Evolutionary conservation across 345 rosid genomes (phyloP), one percentile per base, ranked within the genome.

Genomic region (Linum tenue): DNA sequence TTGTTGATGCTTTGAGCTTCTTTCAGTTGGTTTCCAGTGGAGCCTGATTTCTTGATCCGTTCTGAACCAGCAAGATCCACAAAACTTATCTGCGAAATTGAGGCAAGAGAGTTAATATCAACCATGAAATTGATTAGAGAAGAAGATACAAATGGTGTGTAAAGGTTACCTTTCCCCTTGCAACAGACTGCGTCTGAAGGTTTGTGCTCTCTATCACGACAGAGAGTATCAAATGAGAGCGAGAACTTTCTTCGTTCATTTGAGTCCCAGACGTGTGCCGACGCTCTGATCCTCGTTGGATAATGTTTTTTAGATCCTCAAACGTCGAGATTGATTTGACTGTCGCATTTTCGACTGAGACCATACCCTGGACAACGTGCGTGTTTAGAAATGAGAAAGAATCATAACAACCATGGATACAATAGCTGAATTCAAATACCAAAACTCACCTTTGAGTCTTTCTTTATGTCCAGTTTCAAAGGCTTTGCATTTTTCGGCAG

Each of bases 1-100:
- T 90, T 94, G 69, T 94, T 94, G 69, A 90, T 90, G 59, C 99
- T 94, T 73, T 90, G 99, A 60, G 99, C 99, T 81, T 94, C 99
- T 70, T 94, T 94, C 10, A 90, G 96, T 74, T 86, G 92, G 66
- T 67, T 73, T 50, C 96, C 99, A 2, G 90, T 69, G 35, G 97
- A 92, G n/a, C 98, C 96, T 0, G 97, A 92, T 70, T 92, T 92
- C 71, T 92, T 92, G 14, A 92, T 78, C 70, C 97, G 86, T 78
- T 94, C 99, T 0, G 97, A 94, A 66, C 99, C 99, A 58, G 99
- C 97, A 70, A 92, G 97, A 69, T 92, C 98, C 56, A 90, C 98
- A 80, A 92, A 92, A 75, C 98, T 92, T 71, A 92, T 62, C 98
- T 90, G 88, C 81, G 80, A 55, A 73, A 22, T 22, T 22, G 31